These are phyloP conservation scores for Lithospermum erythrorhizon DNA, from an alignment of 257 asterid genomes.

Conservation along the genomic window DNA sequence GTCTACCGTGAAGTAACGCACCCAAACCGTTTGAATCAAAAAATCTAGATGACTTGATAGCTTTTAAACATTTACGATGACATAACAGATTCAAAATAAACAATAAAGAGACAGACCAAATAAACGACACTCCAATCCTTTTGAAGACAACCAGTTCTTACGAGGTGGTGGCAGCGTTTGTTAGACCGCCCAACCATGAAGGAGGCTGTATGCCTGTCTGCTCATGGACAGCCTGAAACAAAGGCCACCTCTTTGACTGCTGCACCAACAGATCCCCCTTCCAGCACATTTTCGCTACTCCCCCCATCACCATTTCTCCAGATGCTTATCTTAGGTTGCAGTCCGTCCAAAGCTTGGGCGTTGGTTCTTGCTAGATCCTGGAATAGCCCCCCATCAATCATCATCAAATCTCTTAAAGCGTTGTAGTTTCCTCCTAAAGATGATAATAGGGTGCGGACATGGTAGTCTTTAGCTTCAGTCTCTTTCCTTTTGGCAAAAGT, in stretches of 20 bases:
- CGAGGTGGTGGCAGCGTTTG: no score
- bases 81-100: no score
- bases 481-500: not conserved
- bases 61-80: no score
- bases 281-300: no score
- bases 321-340: not conserved
- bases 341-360: not conserved
- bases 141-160: no score
- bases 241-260: conserved; percentile 3
- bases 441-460: not conserved
- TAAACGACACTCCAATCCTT: no score
- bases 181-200: conserved; percentile 36
- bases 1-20: no score
- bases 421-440: not conserved
- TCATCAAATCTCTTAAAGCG: not conserved
- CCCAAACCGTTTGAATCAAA: no score
- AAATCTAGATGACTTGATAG: no score
- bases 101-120: no score
- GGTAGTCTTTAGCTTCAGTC: not conserved
- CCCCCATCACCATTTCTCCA: not conserved
- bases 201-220: conserved; percentile 9
- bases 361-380: not conserved
- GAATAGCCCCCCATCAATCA: not conserved
- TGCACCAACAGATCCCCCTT: not conserved
- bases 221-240: conserved; percentile 5